phyloP scores from a whole-genome alignment of 371 early-diverging fungal genomes.

The Syncephalastrum racemosum region DNA sequence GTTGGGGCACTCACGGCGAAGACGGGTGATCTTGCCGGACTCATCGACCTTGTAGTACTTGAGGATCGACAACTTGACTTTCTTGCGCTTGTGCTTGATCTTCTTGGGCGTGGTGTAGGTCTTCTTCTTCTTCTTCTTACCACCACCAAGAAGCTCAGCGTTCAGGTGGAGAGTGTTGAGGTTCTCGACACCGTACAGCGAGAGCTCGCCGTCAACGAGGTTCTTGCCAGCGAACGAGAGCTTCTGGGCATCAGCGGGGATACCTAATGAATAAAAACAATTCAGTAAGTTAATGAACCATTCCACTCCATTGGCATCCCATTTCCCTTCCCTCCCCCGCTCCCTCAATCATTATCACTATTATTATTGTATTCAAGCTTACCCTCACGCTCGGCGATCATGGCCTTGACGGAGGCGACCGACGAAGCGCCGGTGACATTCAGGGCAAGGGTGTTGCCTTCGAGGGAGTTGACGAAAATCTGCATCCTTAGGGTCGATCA shows the following conservation, averaged over 20 bases:
- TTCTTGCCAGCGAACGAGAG: slow-evolving; percentile 95
- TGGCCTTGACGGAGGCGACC: slow-evolving; percentile 84
- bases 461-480: slow-evolving; percentile 87
- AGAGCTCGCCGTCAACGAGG: slow-evolving; percentile 78
- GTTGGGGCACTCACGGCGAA: slow-evolving; percentile 95
- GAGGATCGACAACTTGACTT: slow-evolving; percentile 96
- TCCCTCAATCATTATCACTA: no score
- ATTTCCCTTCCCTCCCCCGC: neutral
- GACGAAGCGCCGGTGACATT: slow-evolving; percentile 77
- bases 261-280: slow-evolving; percentile 49
- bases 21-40: slow-evolving; percentile 96
- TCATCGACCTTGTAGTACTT: slow-evolving; percentile 98
- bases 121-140: slow-evolving; percentile 99
- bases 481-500: slow-evolving; percentile 57
- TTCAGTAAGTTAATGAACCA: neutral
- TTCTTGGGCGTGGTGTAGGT: slow-evolving; percentile 99
- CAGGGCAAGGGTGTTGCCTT: slow-evolving; percentile 87
- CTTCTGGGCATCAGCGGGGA: slow-evolving; percentile 92
- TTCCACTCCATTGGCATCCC: no score
- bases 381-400: slow-evolving; percentile 93
- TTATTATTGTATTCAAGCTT: neutral
- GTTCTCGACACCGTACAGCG: slow-evolving; percentile 84
- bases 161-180: slow-evolving; percentile 90
- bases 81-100: slow-evolving; percentile 98
- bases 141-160: slow-evolving; percentile 83